These are phyloP conservation scores for Lichtheimia ramosa DNA, from an alignment of 371 early-diverging fungal species.

Conservation along the genomic window DNA sequence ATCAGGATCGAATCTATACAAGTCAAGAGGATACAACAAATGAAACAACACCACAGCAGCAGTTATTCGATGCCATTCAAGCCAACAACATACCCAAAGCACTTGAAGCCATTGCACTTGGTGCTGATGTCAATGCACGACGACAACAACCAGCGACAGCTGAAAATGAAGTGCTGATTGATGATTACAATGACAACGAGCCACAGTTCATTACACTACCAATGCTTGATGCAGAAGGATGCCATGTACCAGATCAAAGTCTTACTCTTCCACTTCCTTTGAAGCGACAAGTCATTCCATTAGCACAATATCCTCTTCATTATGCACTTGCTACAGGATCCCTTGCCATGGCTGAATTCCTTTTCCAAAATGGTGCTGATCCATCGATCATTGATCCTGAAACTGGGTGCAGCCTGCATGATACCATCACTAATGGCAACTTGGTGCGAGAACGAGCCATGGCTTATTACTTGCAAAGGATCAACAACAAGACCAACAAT, in stretches of 20 bases:
- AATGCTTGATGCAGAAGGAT: constrained; percentile 4
- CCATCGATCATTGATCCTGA: constrained; percentile 23
- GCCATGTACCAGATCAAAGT: constrained; percentile 2
- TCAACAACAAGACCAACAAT: no score
- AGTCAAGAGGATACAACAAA: background rate
- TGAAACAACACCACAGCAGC: constrained; percentile 6
- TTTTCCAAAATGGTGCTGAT: constrained; percentile 55
- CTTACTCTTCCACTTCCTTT: constrained; percentile 4
- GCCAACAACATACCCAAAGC: constrained; percentile 35
- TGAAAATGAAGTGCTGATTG: background rate
- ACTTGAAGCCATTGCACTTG: constrained; percentile 37
- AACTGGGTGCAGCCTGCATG: constrained; percentile 14
- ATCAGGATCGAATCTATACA: constrained; percentile 30
- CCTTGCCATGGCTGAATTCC: constrained; percentile 41
- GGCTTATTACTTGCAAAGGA: no score
- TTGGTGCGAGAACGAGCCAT: no score
- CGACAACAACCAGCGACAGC: constrained; percentile 5
- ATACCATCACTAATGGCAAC: background rate
- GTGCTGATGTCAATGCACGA: constrained; percentile 31
- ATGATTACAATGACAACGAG: background rate
- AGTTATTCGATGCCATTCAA: constrained; percentile 40
- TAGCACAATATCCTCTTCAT: constrained; percentile 23
- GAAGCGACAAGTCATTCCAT: background rate
- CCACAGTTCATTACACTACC: constrained; percentile 6
- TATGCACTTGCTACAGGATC: constrained; percentile 7